Percentiles rank a stretch among this genome's conserved stretches.
These are phyloP conservation scores for Wickerhamiella pararugosa DNA, from an alignment of 1,139 yeast species.

Conservation along the genomic window DNA sequence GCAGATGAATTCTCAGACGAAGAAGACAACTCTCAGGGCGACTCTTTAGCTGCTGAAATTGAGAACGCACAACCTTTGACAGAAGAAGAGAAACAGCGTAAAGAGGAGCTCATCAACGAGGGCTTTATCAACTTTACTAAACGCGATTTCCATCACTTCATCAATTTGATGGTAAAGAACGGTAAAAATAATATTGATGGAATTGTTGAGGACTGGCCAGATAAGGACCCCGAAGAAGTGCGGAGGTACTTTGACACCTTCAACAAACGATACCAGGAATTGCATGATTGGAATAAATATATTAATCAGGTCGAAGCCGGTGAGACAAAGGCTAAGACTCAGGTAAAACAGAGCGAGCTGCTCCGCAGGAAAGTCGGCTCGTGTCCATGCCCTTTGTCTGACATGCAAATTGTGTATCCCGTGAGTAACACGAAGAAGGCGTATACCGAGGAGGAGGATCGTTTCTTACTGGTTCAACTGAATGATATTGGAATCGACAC, in stretches of 20 bases:
- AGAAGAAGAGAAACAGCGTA: conserved; percentile 54
- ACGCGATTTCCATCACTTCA: conserved; percentile 75
- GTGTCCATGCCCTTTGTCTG: conserved; percentile 57
- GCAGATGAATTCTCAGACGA: conserved; percentile 31
- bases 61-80: conserved; percentile 59
- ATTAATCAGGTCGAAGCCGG: conserved; percentile 77
- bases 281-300: conserved; percentile 80
- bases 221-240: conserved; percentile 47
- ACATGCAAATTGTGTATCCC: conserved; percentile 66
- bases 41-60: conserved; percentile 41
- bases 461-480: conserved; percentile 60
- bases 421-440: conserved; percentile 66
- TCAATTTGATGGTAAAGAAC: conserved; percentile 64
- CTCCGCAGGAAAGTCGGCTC: conserved; percentile 48
- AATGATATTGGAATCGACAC: conserved; percentile 63
- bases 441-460: conserved; percentile 74
- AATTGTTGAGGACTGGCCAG: conserved; percentile 44
- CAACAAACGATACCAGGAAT: conserved; percentile 55
- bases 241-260: conserved; percentile 51
- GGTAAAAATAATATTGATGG: conserved; percentile 52
- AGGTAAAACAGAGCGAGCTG: conserved; percentile 49
- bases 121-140: conserved; percentile 76
- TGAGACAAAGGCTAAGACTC: conserved; percentile 58
- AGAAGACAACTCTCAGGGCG: conserved; percentile 23
- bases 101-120: conserved; percentile 42